Evolutionary conservation across 208 protist genomes (phyloP).

Genomic region (Leishmania amazonensis): DNA sequence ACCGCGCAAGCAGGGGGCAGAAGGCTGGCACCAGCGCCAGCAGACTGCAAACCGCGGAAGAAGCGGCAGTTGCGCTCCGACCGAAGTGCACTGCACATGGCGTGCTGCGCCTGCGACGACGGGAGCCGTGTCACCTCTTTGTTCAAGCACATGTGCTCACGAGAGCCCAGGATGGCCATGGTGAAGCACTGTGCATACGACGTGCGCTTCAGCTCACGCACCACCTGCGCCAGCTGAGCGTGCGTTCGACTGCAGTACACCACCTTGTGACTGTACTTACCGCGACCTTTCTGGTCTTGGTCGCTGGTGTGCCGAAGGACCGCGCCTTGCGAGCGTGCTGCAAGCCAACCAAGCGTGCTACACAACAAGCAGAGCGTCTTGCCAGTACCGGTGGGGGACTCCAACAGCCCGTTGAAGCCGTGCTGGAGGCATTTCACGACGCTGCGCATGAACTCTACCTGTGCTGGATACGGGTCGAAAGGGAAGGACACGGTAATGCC

Average conservation of each 20-base stretch:
- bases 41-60: constrained; percentile 55
- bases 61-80: constrained; percentile 78
- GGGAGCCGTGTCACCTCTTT: constrained; percentile 70
- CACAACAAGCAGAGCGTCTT: constrained; percentile 98
- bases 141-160: constrained; percentile 98
- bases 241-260: constrained; percentile 98
- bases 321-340: constrained; percentile 3
- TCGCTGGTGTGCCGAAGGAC: constrained; percentile 8
- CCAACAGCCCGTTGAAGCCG: constrained; percentile 93
- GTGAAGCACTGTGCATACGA: constrained; percentile 70
- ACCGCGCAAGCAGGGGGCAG: constrained; percentile 42
- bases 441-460: constrained; percentile 95
- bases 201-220: constrained; percentile 96
- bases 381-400: constrained; percentile 98
- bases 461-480: constrained; percentile 92
- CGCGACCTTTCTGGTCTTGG: not conserved
- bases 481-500: constrained; percentile 87
- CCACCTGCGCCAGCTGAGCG: constrained; percentile 97
- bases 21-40: constrained; percentile 13
- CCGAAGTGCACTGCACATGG: constrained; percentile 70
- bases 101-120: constrained; percentile 65
- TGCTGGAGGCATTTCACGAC: constrained; percentile 90
- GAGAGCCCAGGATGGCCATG: constrained; percentile 93
- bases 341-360: constrained; percentile 91
- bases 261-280: constrained; percentile 43